These are phyloP conservation scores for Priceomyces medius DNA, from an alignment of 805 yeast species.

Conservation along the genomic window DNA sequence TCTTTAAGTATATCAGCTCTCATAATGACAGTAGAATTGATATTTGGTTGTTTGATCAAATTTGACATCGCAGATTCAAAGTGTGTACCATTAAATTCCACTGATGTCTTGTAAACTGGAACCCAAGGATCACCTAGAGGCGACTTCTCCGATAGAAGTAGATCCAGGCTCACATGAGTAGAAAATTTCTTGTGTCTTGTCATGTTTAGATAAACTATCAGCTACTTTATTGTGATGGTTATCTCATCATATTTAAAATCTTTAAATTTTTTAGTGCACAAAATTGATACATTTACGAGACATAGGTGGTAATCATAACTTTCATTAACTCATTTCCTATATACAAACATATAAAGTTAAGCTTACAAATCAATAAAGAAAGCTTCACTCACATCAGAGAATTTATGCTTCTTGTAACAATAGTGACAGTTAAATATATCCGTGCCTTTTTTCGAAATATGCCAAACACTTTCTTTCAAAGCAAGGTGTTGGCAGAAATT, in stretches of 20 bases:
- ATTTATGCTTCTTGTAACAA: constrained; percentile 44
- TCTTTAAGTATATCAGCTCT: constrained; percentile 79
- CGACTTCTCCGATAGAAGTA: constrained; percentile 29
- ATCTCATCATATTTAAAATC: too few species aligned
- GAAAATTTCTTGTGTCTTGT: constrained; percentile 7
- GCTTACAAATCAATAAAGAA: constrained; percentile 35
- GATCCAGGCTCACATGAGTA: constrained; percentile 7
- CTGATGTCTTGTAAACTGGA: constrained; percentile 50
- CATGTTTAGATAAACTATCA: constrained; percentile 1
- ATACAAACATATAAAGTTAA: neutral
- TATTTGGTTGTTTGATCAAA: constrained; percentile 78
- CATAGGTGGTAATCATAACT: too few species aligned
- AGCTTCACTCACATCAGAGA: constrained; percentile 39
- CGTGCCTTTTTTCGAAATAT: constrained; percentile 36
- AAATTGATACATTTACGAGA: too few species aligned
- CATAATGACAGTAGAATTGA: constrained; percentile 86
- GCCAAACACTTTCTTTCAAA: constrained; percentile 41
- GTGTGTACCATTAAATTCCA: constrained; percentile 52
- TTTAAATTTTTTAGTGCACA: too few species aligned
- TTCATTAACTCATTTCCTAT: neutral
- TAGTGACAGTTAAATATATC: constrained; percentile 45
- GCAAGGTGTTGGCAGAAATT: constrained; percentile 44
- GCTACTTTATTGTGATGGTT: neutral
- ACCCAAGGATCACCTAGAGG: constrained; percentile 62
- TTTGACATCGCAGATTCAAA: constrained; percentile 77